Conservation (phyloP, 495 filamentous ascomycete genomes). For the Annulohypoxylon stygium region DNA sequence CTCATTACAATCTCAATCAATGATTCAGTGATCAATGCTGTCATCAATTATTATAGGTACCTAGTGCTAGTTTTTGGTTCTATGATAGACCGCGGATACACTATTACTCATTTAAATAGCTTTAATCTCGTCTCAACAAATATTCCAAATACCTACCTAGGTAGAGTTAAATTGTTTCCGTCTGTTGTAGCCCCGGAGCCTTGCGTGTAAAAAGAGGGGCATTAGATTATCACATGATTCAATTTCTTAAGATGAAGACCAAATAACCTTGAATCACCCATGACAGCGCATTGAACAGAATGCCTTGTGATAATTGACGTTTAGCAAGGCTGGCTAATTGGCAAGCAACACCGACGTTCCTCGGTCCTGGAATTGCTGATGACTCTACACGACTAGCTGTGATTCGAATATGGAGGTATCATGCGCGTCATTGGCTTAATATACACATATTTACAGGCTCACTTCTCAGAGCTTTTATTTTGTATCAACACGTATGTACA, state of each 20-base stretch:
- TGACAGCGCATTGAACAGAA: not conserved
- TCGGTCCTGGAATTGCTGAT: not conserved
- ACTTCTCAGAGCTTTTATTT: conserved; percentile 26
- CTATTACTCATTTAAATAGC: not conserved
- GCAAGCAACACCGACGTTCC: not conserved
- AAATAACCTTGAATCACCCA: not conserved
- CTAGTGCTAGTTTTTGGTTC: not conserved
- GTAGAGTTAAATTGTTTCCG: conserved; percentile 3
- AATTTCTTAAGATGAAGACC: not conserved
- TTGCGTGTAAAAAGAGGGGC: not conserved
- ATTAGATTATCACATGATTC: not conserved
- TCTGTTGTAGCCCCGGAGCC: not conserved
- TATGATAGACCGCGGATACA: not conserved
- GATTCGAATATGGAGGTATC: conserved; percentile 6
- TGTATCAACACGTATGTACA: conserved; percentile 18
- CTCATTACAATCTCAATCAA: not conserved
- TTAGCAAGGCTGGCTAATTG: not conserved
- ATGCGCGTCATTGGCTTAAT: conserved; percentile 28
- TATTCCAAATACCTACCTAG: not conserved
- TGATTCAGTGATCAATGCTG: no score
- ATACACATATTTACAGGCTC: conserved; percentile 49
- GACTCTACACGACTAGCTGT: not conserved
- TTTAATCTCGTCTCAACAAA: conserved; percentile 12
- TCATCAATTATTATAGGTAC: not conserved
- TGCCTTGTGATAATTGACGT: not conserved